Evolutionary conservation across 495 filamentous ascomycete genomes (phyloP), one percentile per base, ranked within the genome.

Genomic region (Penicillium soppii): DNA sequence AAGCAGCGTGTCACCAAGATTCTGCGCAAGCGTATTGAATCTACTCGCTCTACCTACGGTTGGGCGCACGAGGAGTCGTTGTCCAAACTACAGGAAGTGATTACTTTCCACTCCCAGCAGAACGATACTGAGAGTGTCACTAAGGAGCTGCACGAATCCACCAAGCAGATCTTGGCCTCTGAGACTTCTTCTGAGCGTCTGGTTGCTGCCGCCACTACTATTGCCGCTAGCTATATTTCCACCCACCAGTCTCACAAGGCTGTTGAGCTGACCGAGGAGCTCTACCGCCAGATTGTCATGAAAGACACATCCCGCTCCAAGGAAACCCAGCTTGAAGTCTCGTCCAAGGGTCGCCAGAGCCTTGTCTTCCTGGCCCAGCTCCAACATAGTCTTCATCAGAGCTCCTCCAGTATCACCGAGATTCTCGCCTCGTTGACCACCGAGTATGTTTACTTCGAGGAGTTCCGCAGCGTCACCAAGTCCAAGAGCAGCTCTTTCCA

Each of bases 61-160:
- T 73, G 68, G 67, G 67, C 69, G 12, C 68, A 71, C 20, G 60
- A 69, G 50, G 66, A 69, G 46, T 65, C 67, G 7, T 50, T 73
- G 6, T 56, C 58, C 16, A 57, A 69, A 53, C 56, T 73, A 50
- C 45, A 65, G 37, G 59, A 71, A 48, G 52, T 73, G 5, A 53
- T 67, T 5, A 57, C 58, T 5, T 61, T 71, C 43, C 63, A 71
- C 47, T 57, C 54, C 41, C 62, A 63, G 30, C 62, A 63, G 26
- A 61, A 57, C 17, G 57, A 69, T 22, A 56, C 39, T 1, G 47
- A 63, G 36, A 39, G 57, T 5, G 63, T 66, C 1, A 38, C 50
- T 17, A 39, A 57, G 12, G 51, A 71, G 50, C 59, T 73, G 9
- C 57, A 68, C 45, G 65, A 73, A 25, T 59, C 66, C 0, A 63